A percentile compares a stretch with the other conserved stretches of the same genome.
Conservation (phyloP, 1,284 basidiomycete genomes). For the Phellinidium pouzarii region DNA sequence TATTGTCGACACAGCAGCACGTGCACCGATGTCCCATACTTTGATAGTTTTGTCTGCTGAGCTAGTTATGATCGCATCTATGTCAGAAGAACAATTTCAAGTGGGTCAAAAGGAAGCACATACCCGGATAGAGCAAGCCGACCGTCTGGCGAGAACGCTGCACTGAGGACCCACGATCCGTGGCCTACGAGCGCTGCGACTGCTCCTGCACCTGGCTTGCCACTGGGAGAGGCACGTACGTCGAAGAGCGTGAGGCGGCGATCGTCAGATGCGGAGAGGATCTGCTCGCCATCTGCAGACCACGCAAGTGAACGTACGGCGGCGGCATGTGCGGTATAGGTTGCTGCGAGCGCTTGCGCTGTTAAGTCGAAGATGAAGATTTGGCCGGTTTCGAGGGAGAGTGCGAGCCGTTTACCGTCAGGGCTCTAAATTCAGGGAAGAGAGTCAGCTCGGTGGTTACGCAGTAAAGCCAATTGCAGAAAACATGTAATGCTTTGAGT, state of each 20-base stretch:
- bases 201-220: conserved; percentile 56
- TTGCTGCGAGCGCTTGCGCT: conserved; percentile 52
- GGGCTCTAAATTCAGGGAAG: conserved; percentile 52
- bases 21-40: conserved; percentile 80
- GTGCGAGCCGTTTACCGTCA: conserved; percentile 71
- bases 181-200: conserved; percentile 81
- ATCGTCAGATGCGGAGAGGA: conserved; percentile 84
- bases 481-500: not conserved
- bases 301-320: conserved; percentile 76
- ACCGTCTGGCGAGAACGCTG: conserved; percentile 74
- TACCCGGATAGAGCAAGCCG: conserved; percentile 75
- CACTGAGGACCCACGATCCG: conserved; percentile 78
- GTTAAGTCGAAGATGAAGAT: conserved; percentile 77
- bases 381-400: conserved; percentile 76
- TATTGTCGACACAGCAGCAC: conserved; percentile 70
- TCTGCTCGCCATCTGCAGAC: conserved; percentile 70
- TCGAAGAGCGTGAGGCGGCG: conserved; percentile 83
- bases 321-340: conserved; percentile 82
- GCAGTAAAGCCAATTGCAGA: not conserved
- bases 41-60: conserved; percentile 83
- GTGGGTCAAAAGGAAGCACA: conserved; percentile 25
- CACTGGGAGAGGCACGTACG: conserved; percentile 50
- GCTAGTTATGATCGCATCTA: conserved; percentile 31
- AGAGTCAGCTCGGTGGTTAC: not conserved
- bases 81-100: conserved; percentile 7